Percentiles rank a stretch among this genome's conserved stretches.
Evolutionary conservation across 2,329 filamentous ascomycete species (phyloP).

Genomic region (Pestalotiopsis sp.): DNA sequence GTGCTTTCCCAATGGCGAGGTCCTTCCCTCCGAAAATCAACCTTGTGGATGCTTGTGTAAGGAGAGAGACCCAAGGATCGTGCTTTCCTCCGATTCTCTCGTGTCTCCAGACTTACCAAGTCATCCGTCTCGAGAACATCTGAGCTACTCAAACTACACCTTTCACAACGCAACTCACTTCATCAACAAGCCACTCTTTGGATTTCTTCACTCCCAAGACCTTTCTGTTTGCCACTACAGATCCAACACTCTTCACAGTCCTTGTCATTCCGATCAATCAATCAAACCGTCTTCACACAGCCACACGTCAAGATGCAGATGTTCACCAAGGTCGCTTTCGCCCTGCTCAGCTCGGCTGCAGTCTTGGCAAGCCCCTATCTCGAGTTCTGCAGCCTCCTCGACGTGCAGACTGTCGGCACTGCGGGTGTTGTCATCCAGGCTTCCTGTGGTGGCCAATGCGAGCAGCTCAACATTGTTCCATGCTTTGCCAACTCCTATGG

Average conservation of each 20-base stretch:
- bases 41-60: too few relatives aligned
- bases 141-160: too few relatives aligned
- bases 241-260: background rate
- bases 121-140: too few relatives aligned
- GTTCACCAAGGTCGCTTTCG: background rate
- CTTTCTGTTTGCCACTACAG: background rate
- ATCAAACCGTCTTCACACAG: background rate
- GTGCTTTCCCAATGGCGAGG: too few relatives aligned
- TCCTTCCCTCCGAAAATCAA: too few relatives aligned
- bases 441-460: slow-evolving; percentile 11
- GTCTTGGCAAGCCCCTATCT: slow-evolving; percentile 12
- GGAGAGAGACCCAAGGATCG: too few relatives aligned
- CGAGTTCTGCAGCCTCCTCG: slow-evolving; percentile 12
- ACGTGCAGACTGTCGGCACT: background rate
- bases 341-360: background rate
- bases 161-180: background rate
- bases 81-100: too few relatives aligned
- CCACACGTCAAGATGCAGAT: slow-evolving; percentile 7
- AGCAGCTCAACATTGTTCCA: slow-evolving; percentile 15
- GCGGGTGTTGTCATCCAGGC: slow-evolving; percentile 10
- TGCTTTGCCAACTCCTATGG: slow-evolving; percentile 16
- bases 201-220: background rate
- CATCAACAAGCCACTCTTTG: background rate
- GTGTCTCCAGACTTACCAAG: background rate
- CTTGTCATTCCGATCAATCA: background rate